Evolutionary conservation across 1,284 basidiomycete genomes (phyloP).

Genomic region (Rhodotorula sp.): DNA sequence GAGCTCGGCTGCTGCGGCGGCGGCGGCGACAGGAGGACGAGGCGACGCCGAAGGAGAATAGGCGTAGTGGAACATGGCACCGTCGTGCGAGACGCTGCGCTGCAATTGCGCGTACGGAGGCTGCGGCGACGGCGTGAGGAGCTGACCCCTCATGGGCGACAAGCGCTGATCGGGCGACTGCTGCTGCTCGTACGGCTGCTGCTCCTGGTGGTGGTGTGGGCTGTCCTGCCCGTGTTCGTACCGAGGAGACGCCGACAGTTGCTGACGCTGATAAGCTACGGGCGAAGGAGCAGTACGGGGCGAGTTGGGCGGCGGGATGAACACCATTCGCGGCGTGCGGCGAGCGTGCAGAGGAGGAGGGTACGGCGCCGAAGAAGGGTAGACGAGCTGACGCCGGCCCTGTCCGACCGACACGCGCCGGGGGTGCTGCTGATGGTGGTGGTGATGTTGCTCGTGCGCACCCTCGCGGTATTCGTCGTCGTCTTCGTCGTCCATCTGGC

Average conservation of each 20-base stretch:
- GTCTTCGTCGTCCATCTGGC: constrained; percentile 4
- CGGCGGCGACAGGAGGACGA: not conserved
- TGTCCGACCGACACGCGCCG: not conserved
- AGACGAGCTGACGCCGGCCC: constrained; percentile 4
- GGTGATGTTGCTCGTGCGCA: not conserved
- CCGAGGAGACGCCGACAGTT: not conserved
- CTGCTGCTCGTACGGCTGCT: not conserved
- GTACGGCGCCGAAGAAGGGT: not conserved
- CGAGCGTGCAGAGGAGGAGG: no score
- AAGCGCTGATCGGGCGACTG: not conserved
- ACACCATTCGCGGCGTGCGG: no score
- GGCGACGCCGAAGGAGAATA: not conserved
- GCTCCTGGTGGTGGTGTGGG: not conserved
- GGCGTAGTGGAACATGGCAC: not conserved
- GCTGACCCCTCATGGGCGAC: not conserved
- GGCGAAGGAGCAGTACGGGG: no score
- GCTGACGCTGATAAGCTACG: not conserved
- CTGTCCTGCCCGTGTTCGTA: not conserved
- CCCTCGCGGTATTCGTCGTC: constrained; percentile 24
- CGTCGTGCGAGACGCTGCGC: not conserved
- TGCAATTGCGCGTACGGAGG: not conserved
- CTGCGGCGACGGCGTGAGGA: constrained; percentile 3
- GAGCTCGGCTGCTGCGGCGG: not conserved
- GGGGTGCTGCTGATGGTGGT: not conserved
- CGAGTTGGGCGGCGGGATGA: no score